Evolutionary conservation across 352 stramenopile genomes (phyloP).

Genomic region (Globisporangium viniferum): DNA sequence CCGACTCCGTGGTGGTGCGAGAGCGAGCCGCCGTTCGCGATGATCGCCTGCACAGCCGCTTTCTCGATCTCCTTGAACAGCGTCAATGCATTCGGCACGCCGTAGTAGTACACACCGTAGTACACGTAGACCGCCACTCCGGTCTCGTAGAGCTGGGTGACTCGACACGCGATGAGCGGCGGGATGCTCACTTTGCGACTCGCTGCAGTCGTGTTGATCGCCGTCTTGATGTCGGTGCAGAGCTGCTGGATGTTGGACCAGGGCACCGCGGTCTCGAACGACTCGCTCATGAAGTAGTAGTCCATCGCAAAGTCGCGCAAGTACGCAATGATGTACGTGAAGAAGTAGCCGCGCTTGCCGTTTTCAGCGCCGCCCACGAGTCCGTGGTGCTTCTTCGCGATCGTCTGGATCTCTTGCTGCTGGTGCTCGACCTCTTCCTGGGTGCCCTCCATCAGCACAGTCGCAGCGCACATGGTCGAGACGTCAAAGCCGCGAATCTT

Average conservation of each 20-base stretch:
- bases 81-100: slow-evolving; percentile 69
- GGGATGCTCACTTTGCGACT: slow-evolving; percentile 53
- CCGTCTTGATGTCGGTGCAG: slow-evolving; percentile 47
- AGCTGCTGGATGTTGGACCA: slow-evolving; percentile 69
- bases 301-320: slow-evolving; percentile 92
- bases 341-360: slow-evolving; percentile 90
- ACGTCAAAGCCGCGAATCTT: slow-evolving; percentile 74
- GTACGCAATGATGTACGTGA: slow-evolving; percentile 95
- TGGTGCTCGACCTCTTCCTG: slow-evolving; percentile 42
- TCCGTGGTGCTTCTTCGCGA: slow-evolving; percentile 76
- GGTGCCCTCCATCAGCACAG: slow-evolving; percentile 85
- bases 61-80: slow-evolving; percentile 83
- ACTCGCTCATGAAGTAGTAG: slow-evolving; percentile 91
- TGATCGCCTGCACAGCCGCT: slow-evolving; percentile 80
- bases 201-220: slow-evolving; percentile 43
- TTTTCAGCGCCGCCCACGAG: slow-evolving; percentile 81
- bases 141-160: slow-evolving; percentile 95
- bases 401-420: slow-evolving; percentile 51
- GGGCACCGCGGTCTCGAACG: slow-evolving; percentile 86
- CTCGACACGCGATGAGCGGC: slow-evolving; percentile 89
- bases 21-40: slow-evolving; percentile 88
- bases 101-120: slow-evolving; percentile 92
- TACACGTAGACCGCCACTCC: slow-evolving; percentile 96
- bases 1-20: slow-evolving; percentile 96
- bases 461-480: slow-evolving; percentile 80